Base-by-base conservation (phyloP, 2,329 filamentous ascomycete species). In the Calonectria leucothoes region DNA sequence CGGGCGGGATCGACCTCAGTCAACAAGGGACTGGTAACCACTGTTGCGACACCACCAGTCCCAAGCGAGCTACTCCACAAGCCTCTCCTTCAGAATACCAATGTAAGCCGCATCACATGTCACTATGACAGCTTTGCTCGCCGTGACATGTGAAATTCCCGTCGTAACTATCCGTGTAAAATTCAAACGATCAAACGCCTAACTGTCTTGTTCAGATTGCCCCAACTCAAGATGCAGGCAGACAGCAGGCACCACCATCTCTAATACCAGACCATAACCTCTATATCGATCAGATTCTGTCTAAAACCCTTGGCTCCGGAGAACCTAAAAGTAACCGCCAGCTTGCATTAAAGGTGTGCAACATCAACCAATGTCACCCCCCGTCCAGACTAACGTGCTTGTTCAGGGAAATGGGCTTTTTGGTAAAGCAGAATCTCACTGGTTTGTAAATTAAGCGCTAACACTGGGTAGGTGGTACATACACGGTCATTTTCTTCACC, bases 401-500 rank as follows among this genome's bases (percentile, higher is more conserved):
- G 0, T 8, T 31, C 3, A 79, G 77, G 77, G 77, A 5, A 79
- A 79, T 5, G 77, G 77, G 0, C 66, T 79, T 1, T 55, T 79
- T 15, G 76, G 77, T 79, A 73, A 52, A 35, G 17, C 10, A 42
- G 25, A 7, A 15, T 48, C 33, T 8, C 12, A 10, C 10, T 27
- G 15, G 39, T 29, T 11, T 33, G 57, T 25, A n/a, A n/a, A 23
- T 66, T 31, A 23, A 66, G n/a, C 48, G 61, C 66, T 69, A n/a
- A 74, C 11, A 0, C 31, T 8, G 35, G 8, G 7, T 15, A 78
- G 77, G 71, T 23, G 77, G 77, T 2, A 77, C 73, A 4, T 77
- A 75, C 3, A 78, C 72, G 6, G 61, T 79, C 37, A 79, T 77
- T 1, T 79, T 79, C 29, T 79, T 79, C 12, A 77, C 74, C 0